These are phyloP conservation scores for Talaromyces sp. DNA, from an alignment of 2,329 filamentous ascomycete species.

Conservation along the genomic window DNA sequence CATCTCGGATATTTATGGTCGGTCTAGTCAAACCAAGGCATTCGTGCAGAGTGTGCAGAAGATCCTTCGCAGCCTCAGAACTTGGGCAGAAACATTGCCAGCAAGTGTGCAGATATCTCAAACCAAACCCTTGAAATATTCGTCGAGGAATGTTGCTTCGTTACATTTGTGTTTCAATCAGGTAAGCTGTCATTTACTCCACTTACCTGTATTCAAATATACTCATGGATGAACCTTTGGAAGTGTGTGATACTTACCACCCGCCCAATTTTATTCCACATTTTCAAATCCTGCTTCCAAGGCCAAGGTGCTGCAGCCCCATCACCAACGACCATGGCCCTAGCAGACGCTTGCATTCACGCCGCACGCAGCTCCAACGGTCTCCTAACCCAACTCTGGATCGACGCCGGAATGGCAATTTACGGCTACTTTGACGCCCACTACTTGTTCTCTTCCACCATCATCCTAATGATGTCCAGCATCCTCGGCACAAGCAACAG, in stretches of 20 bases:
- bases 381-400: constrained; percentile 23
- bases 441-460: constrained; percentile 21
- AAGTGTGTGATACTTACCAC: constrained; percentile 21
- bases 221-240: no score
- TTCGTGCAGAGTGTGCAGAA: constrained; percentile 21
- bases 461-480: constrained; percentile 22
- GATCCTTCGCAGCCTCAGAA: constrained; percentile 19
- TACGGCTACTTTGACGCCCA: constrained; percentile 21
- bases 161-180: constrained; percentile 21
- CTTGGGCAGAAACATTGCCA: constrained; percentile 19
- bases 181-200: neutral
- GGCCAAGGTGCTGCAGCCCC: constrained; percentile 8
- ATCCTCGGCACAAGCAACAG: constrained; percentile 16
- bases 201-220: neutral
- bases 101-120: constrained; percentile 19
- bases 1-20: constrained; percentile 20
- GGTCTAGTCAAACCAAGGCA: constrained; percentile 13
- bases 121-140: constrained; percentile 13
- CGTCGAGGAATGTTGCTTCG: constrained; percentile 19
- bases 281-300: constrained; percentile 21
- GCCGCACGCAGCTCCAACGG: constrained; percentile 19
- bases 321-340: constrained; percentile 19
- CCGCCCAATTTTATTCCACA: constrained; percentile 19
- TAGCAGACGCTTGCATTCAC: constrained; percentile 20
- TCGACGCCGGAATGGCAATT: constrained; percentile 19